Evolutionary conservation across 805 yeast genomes (phyloP), one percentile per base, ranked within the genome.

Genomic region (Saturnispora bothae): DNA sequence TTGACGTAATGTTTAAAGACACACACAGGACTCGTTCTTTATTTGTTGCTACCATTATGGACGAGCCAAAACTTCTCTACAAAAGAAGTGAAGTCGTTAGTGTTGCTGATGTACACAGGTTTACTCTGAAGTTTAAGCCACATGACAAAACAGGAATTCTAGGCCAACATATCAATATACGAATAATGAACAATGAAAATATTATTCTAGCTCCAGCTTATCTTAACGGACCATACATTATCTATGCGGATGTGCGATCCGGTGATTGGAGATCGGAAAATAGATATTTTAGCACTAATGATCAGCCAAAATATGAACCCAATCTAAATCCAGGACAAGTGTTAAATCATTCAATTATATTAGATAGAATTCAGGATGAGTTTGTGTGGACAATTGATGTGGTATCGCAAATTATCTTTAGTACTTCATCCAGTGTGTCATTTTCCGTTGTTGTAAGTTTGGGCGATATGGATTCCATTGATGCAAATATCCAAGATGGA

Each of bases 301-400:
- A 83, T 51, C 86, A 79, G 48, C 94, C 94, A 0, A 61, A 61
- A 20, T 83, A 69, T 52, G 85, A 81, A 48, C 79, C 89, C 0
- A 83, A 77, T 51, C 48, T 83, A 23, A 68, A 69, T 31, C 80
- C 94, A 1, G 83, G 82, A 5, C 85, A 79, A 50, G 61, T 72
- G 12, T 67, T 78, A 39, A 59, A 61, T 20, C 71, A 73, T 3
- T 82, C 79, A 46, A 51, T 83, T 23, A 69, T 83, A 5, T 60
- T 82, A 47, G 85, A 80, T 54, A 76, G 74, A 3, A 59, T 79
- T 26, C 73, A 76, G 46, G 58, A 64, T 8, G 58, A 61, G 17
- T 78, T 82, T 53, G 64, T 66, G 10, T 89, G 96, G 96, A 65
- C 68, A 0, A 69, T 89, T 3, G 96, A 89, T 53, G 74, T 88